These are phyloP conservation scores for Camelina sativa DNA, from an alignment of 345 rosid species.

Conservation along the genomic window DNA sequence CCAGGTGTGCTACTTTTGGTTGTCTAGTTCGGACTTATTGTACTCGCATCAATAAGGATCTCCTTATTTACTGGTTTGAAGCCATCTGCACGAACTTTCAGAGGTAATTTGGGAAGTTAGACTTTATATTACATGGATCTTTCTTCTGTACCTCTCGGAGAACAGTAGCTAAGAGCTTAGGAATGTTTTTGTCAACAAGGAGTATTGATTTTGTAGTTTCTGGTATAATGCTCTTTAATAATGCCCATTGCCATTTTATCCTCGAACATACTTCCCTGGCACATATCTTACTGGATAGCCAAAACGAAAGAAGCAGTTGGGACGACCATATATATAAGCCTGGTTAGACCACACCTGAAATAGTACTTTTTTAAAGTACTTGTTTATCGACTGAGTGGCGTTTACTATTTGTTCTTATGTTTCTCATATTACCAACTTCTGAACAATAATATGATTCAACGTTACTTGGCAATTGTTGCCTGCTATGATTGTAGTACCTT, in stretches of 20 bases:
- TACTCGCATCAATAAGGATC: slow-evolving; percentile 63
- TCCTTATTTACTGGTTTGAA: slow-evolving; percentile 76
- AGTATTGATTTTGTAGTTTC: slow-evolving; percentile 21
- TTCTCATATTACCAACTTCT: slow-evolving; percentile 24
- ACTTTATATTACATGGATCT: slow-evolving; percentile 25
- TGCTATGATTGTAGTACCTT: slow-evolving; percentile 19
- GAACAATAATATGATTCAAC: slow-evolving; percentile 11
- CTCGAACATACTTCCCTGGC: slow-evolving; percentile 1
- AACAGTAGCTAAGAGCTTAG: slow-evolving; percentile 28
- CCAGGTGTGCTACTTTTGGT: slow-evolving; percentile 87
- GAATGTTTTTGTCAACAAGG: slow-evolving; percentile 27
- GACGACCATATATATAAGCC: slow-evolving; percentile 23
- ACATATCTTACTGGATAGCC: slow-evolving; percentile 25
- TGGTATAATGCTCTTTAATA: slow-evolving; percentile 28
- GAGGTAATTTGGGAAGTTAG: slow-evolving; percentile 56
- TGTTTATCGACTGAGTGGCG: slow-evolving; percentile 9
- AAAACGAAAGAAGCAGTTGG: slow-evolving; percentile 6
- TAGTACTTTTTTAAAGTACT: not conserved
- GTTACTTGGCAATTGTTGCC: slow-evolving; percentile 13
- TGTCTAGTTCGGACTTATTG: slow-evolving; percentile 62
- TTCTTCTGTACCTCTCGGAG: slow-evolving; percentile 27
- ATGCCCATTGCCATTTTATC: slow-evolving; percentile 23
- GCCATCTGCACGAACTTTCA: slow-evolving; percentile 76
- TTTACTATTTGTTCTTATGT: not conserved
- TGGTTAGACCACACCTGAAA: slow-evolving; percentile 18